These are phyloP conservation scores for Passiflora organensis DNA, from an alignment of 345 rosid genomes.

Conservation along the genomic window DNA sequence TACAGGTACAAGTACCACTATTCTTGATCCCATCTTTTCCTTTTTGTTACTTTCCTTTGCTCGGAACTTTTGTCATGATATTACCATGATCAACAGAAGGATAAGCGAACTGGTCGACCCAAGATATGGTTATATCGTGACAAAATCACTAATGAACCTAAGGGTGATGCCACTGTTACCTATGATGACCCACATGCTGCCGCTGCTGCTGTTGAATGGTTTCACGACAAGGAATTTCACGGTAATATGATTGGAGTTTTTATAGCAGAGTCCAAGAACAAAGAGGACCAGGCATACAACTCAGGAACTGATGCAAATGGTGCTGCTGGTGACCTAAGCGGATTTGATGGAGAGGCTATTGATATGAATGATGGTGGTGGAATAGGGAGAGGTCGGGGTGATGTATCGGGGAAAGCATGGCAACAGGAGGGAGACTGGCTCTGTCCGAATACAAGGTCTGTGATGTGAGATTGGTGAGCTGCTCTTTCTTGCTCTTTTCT, in stretches of 20 bases:
- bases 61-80: neutral
- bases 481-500: conserved; percentile 72
- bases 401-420: conserved; percentile 79
- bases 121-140: conserved; percentile 92
- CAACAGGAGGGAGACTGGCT: conserved; percentile 98
- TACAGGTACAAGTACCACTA: neutral
- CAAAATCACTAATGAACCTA: conserved; percentile 81
- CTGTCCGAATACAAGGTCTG: conserved; percentile 99
- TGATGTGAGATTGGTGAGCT: conserved; percentile 99
- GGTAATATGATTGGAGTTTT: conserved; percentile 73
- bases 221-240: conserved; percentile 90
- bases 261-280: conserved; percentile 74
- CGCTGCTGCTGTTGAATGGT: conserved; percentile 95
- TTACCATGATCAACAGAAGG: conserved; percentile 40
- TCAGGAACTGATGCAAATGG: conserved; percentile 25
- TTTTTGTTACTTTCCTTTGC: neutral
- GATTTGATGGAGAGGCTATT: conserved; percentile 37
- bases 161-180: conserved; percentile 96
- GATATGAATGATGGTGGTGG: conserved; percentile 53
- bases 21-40: neutral
- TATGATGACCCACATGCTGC: conserved; percentile 99
- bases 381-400: conserved; percentile 72
- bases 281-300: conserved; percentile 31
- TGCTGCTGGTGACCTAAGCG: conserved; percentile 37
- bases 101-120: conserved; percentile 86